A percentile compares a stretch with the other conserved stretches of the same genome.
Evolutionary conservation across 2,329 filamentous ascomycete genomes (phyloP).

Genomic region (Elsinoe fawcettii): DNA sequence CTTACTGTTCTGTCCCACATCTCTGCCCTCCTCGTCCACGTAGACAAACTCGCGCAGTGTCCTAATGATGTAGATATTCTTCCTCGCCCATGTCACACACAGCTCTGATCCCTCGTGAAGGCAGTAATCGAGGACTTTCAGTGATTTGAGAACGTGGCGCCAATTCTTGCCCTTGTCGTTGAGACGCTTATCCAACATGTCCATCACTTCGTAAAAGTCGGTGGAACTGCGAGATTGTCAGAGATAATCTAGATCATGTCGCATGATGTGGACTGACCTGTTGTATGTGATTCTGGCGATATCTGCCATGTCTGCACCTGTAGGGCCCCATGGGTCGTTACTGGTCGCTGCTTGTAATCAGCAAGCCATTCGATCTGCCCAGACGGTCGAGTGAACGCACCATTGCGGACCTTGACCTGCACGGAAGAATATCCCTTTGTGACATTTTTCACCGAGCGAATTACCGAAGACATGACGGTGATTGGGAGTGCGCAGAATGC

Average conservation of each 20-base stretch:
- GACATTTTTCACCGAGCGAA: constrained; percentile 97
- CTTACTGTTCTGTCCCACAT: constrained; percentile 94
- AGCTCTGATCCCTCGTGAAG: constrained; percentile 94
- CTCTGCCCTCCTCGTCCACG: constrained; percentile 80
- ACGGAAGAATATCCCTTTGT: constrained; percentile 96
- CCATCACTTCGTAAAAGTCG: constrained; percentile 99
- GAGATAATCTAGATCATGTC: not conserved
- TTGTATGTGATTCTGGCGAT: constrained; percentile 97
- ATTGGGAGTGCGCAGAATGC: constrained; percentile 6
- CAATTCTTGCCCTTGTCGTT: constrained; percentile 99
- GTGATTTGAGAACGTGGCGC: constrained; percentile 93
- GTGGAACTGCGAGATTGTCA: constrained; percentile 56
- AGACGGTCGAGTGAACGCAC: constrained; percentile 47
- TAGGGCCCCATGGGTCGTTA: constrained; percentile 97
- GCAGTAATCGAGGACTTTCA: constrained; percentile 97
- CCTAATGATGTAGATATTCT: constrained; percentile 98
- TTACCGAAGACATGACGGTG: constrained; percentile 79
- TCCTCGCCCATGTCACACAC: constrained; percentile 94
- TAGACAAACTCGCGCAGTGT: constrained; percentile 96
- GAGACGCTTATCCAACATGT: constrained; percentile 96
- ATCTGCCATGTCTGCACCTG: constrained; percentile 96
- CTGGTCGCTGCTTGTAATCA: constrained; percentile 66
- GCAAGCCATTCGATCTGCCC: not conserved
- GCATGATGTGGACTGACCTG: constrained; percentile 56
- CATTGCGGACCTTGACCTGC: constrained; percentile 97